phyloP scores from a whole-genome alignment of 2,329 filamentous ascomycete genomes.

The Acrocalymma vagum region DNA sequence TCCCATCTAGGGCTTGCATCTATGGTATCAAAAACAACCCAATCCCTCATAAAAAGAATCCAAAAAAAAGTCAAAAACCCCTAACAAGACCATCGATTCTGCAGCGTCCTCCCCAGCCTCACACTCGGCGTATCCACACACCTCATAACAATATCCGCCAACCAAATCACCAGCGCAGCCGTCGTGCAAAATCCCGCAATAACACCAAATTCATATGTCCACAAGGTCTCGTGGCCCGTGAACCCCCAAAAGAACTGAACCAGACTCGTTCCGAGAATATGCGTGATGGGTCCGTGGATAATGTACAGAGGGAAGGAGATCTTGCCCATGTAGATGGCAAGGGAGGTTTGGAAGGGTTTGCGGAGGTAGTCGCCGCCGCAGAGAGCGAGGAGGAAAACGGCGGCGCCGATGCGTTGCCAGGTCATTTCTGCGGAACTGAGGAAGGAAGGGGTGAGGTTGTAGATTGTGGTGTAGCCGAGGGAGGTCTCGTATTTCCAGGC shows the following conservation, averaged over 20 bases:
- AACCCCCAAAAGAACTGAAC: slow-evolving; percentile 55
- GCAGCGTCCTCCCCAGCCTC: slow-evolving; percentile 60
- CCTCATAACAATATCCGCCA: slow-evolving; percentile 68
- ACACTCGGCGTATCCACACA: slow-evolving; percentile 62
- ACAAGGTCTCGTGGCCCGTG: slow-evolving; percentile 39
- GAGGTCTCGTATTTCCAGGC: slow-evolving; percentile 53
- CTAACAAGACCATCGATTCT: slow-evolving; percentile 32
- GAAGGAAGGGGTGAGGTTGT: slow-evolving; percentile 59
- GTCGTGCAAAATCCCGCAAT: slow-evolving; percentile 49
- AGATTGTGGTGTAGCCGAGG: slow-evolving; percentile 62
- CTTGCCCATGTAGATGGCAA: slow-evolving; percentile 61
- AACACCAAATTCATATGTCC: slow-evolving; percentile 50
- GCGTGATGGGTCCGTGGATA: slow-evolving; percentile 57
- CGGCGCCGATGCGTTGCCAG: slow-evolving; percentile 64
- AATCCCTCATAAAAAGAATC: too few relatives aligned
- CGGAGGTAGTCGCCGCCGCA: slow-evolving; percentile 31
- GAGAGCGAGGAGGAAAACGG: slow-evolving; percentile 35
- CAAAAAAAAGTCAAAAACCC: too few relatives aligned
- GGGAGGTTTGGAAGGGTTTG: slow-evolving; percentile 50
- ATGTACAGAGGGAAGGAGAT: slow-evolving; percentile 65
- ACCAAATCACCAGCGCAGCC: slow-evolving; percentile 58
- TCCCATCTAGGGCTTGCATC: too few relatives aligned
- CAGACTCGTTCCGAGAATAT: slow-evolving; percentile 44
- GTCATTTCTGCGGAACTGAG: slow-evolving; percentile 62
- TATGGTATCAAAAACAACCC: too few relatives aligned